Base-by-base conservation (phyloP, 2,329 filamentous ascomycete genomes). In the Pseudogymnoascus sp. region DNA sequence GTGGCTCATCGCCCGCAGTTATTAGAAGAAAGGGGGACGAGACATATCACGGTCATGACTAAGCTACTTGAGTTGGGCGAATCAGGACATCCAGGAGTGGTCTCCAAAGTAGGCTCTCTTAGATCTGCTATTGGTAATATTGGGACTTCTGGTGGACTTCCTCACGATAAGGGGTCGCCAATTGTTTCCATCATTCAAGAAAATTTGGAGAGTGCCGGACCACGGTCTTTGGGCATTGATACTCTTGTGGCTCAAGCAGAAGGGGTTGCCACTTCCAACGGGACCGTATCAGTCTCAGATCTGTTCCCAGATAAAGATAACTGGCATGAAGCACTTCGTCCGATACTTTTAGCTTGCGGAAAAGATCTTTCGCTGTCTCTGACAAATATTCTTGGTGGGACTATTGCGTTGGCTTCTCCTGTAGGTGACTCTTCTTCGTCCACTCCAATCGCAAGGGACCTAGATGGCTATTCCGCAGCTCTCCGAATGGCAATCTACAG, bases 401-500 rank as follows among this genome's bases (percentile, higher is more conserved):
- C 84, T 0, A 82, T 89, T 5, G 86, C 88, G 67, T 75, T 96
- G 2, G 79, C 88, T 0, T 72, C 76, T 0, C 62, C 70, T 25
- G 67, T 64, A 53, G 65, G 66, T 69, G 5, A 65, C 67, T 63
- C 70, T 38, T 12, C 40, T 8, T 18, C 35, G 6, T 6, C 37
- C 69, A 50, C 75, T 23, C 66, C 73, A 4, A 66, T 82, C 14
- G 71, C 77, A 33, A 80, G 87, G 47, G 92, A 96, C 71, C 77
- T 81, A 3, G 82, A 84, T 66, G 89, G 89, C 0, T 84, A 86
- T 33, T 91, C 91, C 1, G 79, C 89, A 62, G 85, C 91, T 0
- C 83, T 90, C 12, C 82, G 93, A 63, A 89, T 95, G 77, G 85
- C 88, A 0, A 79, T 88, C 59, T 96, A 92, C 72, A 82, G 85